Evolutionary conservation across 148 eudicot genomes (phyloP), one percentile per base, ranked within the genome.

Genomic region (Nepenthes mirabilis): DNA sequence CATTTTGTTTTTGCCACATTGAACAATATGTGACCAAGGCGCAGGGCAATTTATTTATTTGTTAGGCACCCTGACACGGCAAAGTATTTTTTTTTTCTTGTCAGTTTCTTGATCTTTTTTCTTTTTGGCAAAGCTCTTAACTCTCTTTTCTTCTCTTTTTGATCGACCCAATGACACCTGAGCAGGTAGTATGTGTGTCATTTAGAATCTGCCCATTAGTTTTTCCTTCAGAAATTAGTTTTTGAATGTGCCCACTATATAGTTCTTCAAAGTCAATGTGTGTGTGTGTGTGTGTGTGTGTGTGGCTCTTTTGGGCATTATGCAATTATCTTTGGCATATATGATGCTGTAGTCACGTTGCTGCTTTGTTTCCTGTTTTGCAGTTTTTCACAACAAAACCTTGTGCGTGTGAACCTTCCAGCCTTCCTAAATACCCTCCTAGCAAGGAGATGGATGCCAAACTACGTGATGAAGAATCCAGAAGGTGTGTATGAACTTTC

Each of bases 401-500:
- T 14, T 83, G 76, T 71, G 94, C 86, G 43, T 86, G 94, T 71
- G 86, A 83, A 33, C 89, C 94, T 65, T 83, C 89, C 52, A 79
- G 80, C 68, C 88, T 86, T 66, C 94, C 94, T 36, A 86, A 83
- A 59, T 86, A 86, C 62, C 94, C 94, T 71, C 94, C 94, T 32
- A 86, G 82, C 73, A 86, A 86, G 70, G 94, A 86, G 76, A 86
- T 86, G 86, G 94, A 86, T 72, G 94, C 86, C 33, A 86, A 81
- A 71, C 73, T 80, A 53, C 82, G 94, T 33, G 94, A 86, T 69
- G 88, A 86, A 78, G 84, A 83, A 75, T 77, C 89, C 65, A 70
- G 89, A 81, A 83, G 94, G 94, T 86, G 34, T 40, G 72, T 34
- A 14, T 33, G 36, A 14, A 2, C 40, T 8, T 9, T 56, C 55